Evolutionary conservation across 192 early-diverging fungal species (phyloP), one percentile per base, ranked within the genome.

Genomic region (Backusella liffmaniae): DNA sequence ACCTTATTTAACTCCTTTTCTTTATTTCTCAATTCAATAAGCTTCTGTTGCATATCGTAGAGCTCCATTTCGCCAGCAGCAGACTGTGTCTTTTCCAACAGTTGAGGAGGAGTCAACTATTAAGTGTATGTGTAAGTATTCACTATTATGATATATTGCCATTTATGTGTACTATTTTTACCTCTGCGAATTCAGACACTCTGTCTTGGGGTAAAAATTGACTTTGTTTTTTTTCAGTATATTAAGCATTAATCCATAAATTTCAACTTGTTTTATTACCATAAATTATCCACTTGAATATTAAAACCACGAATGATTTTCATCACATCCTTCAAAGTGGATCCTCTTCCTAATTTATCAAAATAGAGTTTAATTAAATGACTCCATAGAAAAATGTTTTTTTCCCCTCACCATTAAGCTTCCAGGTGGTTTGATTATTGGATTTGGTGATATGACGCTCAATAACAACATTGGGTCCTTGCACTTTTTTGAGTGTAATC

Each of bases 151-250:
- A 13, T 18, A 62, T 59, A 59, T 59, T 13, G 0, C 9, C 8
- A 59, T 12, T 59, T 6, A 10, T 12, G 26, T 29, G 4, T 10
- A 62, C 29, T 12, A 15, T 44, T 37, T 0, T 41, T 79, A 93
- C 89, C 82, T 93, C 90, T 5, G 97, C 95, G 78, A 99, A 99
- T 73, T 95, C 94, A 6, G 91, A 88, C 6, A 99, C 98, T 68
- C 90, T 87, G 82, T 99, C 98, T 79, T 99, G 98, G 7, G 98
- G 98, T 71, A 99, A 83, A 75, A 99, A 98, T 84, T 98, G 97
- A 81, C 92, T 94, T 70, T 21, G 16, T 12, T 2, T 49, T 23
- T 46, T 46, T 32, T 39, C 3, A 30, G 29, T 29, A 30, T 41
- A 4, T 37, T n/a, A 59, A 62, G 3, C 37, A 76, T 36, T 34